These are phyloP conservation scores for Gossypium mustelinum DNA, from an alignment of 345 rosid species.

Conservation along the genomic window DNA sequence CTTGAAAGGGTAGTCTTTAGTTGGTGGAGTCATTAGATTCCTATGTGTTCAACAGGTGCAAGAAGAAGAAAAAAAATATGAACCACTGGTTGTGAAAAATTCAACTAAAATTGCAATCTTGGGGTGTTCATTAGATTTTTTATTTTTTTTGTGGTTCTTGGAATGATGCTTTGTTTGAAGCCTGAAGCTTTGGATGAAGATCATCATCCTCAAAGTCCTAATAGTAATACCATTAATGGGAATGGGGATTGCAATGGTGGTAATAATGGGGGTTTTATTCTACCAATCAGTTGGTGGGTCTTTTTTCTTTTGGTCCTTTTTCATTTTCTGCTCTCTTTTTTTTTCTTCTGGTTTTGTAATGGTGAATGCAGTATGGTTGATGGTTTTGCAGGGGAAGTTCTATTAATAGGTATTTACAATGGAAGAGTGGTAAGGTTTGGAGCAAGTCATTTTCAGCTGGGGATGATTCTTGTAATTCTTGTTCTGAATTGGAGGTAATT, in stretches of 20 bases:
- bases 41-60: neutral
- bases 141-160: neutral
- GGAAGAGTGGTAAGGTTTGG: conserved; percentile 41
- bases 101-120: neutral
- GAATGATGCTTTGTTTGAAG: conserved; percentile 55
- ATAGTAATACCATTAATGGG: conserved; percentile 17
- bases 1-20: conserved; percentile 3
- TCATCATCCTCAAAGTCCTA: conserved; percentile 19
- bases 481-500: conserved; percentile 47
- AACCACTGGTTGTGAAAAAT: neutral
- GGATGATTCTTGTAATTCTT: conserved; percentile 49
- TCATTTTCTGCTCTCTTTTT: neutral
- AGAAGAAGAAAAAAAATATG: neutral
- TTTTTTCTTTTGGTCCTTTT: neutral
- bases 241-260: conserved; percentile 15
- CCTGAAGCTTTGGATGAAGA: conserved; percentile 53
- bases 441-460: conserved; percentile 52
- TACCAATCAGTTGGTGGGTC: conserved; percentile 49
- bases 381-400: conserved; percentile 45
- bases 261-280: conserved; percentile 29
- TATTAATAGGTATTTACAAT: conserved; percentile 46
- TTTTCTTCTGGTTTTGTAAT: neutral
- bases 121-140: neutral
- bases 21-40: conserved; percentile 1
- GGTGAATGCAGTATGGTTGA: conserved; percentile 8